Conservation (phyloP, 805 yeast genomes). For the Aciculoconidium aculeatum region DNA sequence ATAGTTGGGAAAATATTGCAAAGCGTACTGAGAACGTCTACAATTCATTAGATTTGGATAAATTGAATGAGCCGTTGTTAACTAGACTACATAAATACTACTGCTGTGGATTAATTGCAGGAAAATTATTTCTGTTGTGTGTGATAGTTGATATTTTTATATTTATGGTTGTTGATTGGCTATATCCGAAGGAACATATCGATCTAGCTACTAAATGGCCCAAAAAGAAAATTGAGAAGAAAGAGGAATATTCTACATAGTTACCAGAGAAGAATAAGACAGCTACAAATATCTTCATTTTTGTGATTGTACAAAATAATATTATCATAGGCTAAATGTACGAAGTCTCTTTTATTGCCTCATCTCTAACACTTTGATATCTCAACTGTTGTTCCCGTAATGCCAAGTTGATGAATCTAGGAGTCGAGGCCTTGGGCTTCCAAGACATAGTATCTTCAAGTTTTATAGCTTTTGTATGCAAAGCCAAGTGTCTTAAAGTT, state of each 20-base stretch:
- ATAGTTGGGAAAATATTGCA: slow-evolving; percentile 90
- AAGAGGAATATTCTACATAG: too few relatives aligned
- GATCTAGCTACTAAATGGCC: slow-evolving; percentile 85
- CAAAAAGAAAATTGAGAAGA: too few relatives aligned
- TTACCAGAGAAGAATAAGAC: too few relatives aligned
- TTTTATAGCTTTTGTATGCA: slow-evolving; percentile 9
- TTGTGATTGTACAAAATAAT: too few relatives aligned
- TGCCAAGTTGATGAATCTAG: slow-evolving; percentile 15
- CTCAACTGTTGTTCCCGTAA: slow-evolving; percentile 3
- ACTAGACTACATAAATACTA: slow-evolving; percentile 60
- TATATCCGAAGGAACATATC: slow-evolving; percentile 63
- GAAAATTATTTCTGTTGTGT: slow-evolving; percentile 73
- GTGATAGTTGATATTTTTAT: slow-evolving; percentile 74
- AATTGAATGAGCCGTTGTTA: slow-evolving; percentile 47
- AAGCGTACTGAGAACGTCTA: slow-evolving; percentile 80
- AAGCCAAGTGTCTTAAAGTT: slow-evolving; percentile 9
- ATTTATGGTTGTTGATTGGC: slow-evolving; percentile 56
- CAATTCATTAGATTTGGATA: slow-evolving; percentile 37
- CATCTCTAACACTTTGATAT: neutral
- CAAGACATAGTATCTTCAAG: slow-evolving; percentile 8
- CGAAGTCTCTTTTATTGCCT: too few relatives aligned
- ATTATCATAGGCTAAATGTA: too few relatives aligned
- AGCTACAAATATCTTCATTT: too few relatives aligned
- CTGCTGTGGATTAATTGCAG: slow-evolving; percentile 78
- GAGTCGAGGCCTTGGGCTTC: slow-evolving; percentile 10